These are phyloP conservation scores for Aegilops umbellulata DNA, from an alignment of 176 grass and related monocot genomes.

Conservation along the genomic window DNA sequence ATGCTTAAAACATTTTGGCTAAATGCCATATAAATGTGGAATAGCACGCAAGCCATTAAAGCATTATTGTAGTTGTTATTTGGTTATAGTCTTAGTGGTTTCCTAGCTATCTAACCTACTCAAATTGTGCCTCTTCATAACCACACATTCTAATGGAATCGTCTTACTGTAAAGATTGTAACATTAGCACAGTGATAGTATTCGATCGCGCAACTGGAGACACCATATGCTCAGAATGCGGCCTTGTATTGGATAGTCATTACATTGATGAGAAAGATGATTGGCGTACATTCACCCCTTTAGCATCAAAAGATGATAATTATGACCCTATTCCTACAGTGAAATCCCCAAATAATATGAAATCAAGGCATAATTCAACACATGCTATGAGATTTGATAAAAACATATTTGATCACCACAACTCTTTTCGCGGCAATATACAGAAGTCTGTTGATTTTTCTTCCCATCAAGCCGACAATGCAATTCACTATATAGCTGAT, in stretches of 20 bases:
- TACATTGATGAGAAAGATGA: constrained; percentile 6
- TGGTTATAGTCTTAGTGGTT: neutral
- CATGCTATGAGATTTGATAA: neutral
- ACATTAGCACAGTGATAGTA: constrained; percentile 14
- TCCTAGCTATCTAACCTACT: neutral
- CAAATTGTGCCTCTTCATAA: neutral
- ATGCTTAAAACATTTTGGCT: neutral
- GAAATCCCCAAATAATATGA: neutral
- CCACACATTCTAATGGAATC: neutral
- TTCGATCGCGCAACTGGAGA: constrained; percentile 1
- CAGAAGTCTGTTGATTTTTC: neutral
- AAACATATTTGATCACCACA: neutral
- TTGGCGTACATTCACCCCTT: neutral
- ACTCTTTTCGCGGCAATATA: neutral
- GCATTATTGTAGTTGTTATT: neutral
- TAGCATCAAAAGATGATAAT: neutral
- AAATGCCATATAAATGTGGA: neutral
- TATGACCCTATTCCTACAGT: neutral
- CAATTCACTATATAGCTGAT: neutral
- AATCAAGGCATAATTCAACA: neutral
- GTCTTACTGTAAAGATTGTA: neutral
- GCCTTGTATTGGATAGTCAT: constrained; percentile 7
- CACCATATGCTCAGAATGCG: constrained; percentile 12
- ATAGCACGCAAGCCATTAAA: neutral
- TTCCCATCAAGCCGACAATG: neutral